phyloP scores from a whole-genome alignment of 1,284 basidiomycete genomes.

The Ceratobasidium sp. region DNA sequence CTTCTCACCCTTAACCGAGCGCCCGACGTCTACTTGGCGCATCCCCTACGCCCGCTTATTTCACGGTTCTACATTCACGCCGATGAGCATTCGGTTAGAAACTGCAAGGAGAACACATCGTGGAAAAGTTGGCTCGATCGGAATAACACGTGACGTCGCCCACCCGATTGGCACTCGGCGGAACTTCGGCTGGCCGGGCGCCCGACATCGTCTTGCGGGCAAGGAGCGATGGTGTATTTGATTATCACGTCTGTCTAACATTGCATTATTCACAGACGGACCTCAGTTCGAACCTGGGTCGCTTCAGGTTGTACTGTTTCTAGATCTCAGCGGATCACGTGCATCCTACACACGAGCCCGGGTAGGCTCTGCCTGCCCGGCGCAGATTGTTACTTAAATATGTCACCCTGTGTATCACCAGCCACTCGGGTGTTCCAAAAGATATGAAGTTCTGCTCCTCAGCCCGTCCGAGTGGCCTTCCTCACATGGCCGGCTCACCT shows the following conservation, averaged over 20 bases:
- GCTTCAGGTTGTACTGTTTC: slow-evolving; percentile 18
- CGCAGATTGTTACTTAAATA: too few relatives aligned
- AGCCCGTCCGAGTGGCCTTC: too few relatives aligned
- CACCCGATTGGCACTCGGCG: neutral
- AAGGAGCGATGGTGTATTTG: slow-evolving; percentile 37
- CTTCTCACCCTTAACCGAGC: neutral
- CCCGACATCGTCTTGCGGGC: neutral
- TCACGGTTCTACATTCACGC: neutral
- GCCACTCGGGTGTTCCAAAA: too few relatives aligned
- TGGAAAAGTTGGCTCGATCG: neutral
- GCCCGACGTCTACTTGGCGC: too few relatives aligned
- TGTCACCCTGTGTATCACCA: too few relatives aligned
- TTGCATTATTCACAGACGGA: too few relatives aligned
- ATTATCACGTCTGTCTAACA: slow-evolving; percentile 5
- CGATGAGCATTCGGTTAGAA: neutral
- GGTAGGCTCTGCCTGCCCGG: too few relatives aligned
- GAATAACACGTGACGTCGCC: slow-evolving; percentile 14
- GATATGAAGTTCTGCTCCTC: too few relatives aligned
- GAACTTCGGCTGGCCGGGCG: neutral
- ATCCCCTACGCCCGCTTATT: neutral
- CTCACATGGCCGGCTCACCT: too few relatives aligned
- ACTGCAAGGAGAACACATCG: neutral
- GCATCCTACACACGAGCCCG: too few relatives aligned
- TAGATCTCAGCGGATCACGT: too few relatives aligned
- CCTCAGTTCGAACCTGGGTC: slow-evolving; percentile 35